Conservation (phyloP, 2,329 filamentous ascomycete species). For the Seiridium unicorne region DNA sequence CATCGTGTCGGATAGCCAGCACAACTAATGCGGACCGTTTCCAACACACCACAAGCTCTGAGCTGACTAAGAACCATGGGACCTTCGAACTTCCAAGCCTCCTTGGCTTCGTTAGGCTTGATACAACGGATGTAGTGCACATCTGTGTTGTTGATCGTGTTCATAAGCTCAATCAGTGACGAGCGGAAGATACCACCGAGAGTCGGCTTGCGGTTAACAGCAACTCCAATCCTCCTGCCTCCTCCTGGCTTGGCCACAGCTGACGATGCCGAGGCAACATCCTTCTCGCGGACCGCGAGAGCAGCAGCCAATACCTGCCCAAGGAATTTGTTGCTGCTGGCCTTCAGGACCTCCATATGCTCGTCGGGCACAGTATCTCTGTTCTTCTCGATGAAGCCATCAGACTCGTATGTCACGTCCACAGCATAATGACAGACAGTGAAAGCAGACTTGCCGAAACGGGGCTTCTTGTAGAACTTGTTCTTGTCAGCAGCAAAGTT, state of each 20-base stretch:
- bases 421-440: conserved; percentile 98
- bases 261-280: conserved; percentile 62
- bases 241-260: conserved; percentile 77
- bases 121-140: conserved; percentile 99
- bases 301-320: conserved; percentile 82
- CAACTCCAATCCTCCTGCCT: conserved; percentile 85
- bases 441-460: conserved; percentile 96
- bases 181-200: conserved; percentile 98
- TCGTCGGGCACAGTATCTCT: conserved; percentile 97
- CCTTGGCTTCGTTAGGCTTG: conserved; percentile 97
- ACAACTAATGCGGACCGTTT: conserved; percentile 96
- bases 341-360: conserved; percentile 88
- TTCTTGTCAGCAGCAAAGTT: conserved; percentile 87
- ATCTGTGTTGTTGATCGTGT: conserved; percentile 95
- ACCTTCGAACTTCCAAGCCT: conserved; percentile 96
- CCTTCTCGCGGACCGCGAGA: conserved; percentile 85
- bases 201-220: conserved; percentile 93
- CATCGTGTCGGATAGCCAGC: conserved; percentile 96
- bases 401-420: conserved; percentile 97
- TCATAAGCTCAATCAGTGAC: conserved; percentile 96
- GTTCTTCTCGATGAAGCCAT: conserved; percentile 99
- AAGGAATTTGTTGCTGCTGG: conserved; percentile 83
- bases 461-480: conserved; percentile 97
- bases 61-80: conserved; percentile 98
- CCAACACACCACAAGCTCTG: conserved; percentile 95